Evolutionary conservation across 805 yeast genomes (phyloP), one percentile per base, ranked within the genome.

Genomic region (Saturnispora saitoi): DNA sequence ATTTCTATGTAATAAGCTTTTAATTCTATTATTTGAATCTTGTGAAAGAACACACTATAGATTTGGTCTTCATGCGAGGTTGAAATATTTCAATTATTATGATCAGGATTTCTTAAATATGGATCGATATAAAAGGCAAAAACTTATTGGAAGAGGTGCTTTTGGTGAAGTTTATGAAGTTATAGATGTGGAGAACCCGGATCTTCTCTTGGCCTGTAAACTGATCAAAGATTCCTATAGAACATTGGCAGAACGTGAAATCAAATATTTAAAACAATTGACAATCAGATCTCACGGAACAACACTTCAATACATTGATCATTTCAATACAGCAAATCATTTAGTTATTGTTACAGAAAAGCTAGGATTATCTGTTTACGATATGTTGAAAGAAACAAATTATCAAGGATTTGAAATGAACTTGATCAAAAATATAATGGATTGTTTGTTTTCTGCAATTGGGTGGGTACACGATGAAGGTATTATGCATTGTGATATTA

Each of bases 401-500:
- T 80, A 73, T 57, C 65, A 64, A 50, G 86, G 86, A 0, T 60
- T 81, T 22, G 65, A 71, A 9, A 60, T 70, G 38, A 43, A 56
- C 1, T 53, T 78, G 1, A 58, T 80, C 9, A 61, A 65, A 53
- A 58, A 58, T 24, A 73, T 86, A 58, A 66, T 81, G 0, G 60
- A 54, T 38, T 86, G 85, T 51, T 66, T 85, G 3, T 63, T 86
- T 12, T 61, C 68, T 7, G 90, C 86, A 0, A 61, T 88, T 40
- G 62, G 70, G n/a, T 79, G 70, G 53, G 69, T 88, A 31, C 89
- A 83, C 55, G 54, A 65, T 0, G 59, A 70, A 26, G 68, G 72
- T 11, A 73, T 88, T 6, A 78, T 88, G 24, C 96, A 88, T 60
- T 87, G 95, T 57, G 96, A 88, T 61, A 67, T 88, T 49, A 88